A percentile compares a stretch with the other conserved stretches of the same genome.
These are phyloP conservation scores for Oryza brachyantha DNA, from an alignment of 176 grass and related monocot species.

Conservation along the genomic window DNA sequence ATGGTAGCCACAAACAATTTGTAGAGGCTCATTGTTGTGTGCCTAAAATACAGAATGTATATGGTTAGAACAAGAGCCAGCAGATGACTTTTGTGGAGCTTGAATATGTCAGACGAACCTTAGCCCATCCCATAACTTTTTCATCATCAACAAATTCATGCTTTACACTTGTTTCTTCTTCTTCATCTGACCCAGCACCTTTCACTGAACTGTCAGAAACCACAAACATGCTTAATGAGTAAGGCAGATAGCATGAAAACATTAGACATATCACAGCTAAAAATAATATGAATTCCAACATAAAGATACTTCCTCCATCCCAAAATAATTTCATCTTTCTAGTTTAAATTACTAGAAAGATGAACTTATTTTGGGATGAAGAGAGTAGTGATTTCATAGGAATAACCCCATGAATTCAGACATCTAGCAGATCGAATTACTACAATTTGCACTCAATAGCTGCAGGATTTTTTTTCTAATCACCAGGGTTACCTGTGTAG, in stretches of 20 bases:
- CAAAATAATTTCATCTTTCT: too few species aligned
- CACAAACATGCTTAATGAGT: conserved; percentile 24
- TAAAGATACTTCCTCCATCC: too few species aligned
- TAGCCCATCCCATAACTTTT: conserved; percentile 95
- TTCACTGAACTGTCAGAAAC: conserved; percentile 79
- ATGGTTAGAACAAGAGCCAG: conserved; percentile 30
- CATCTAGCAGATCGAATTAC: not conserved
- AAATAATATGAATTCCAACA: conserved; percentile 7
- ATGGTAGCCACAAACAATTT: conserved; percentile 99
- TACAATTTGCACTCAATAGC: conserved; percentile 10
- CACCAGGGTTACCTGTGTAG: conserved; percentile 62
- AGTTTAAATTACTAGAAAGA: too few species aligned
- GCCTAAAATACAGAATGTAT: conserved; percentile 47
- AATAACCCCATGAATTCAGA: not conserved
- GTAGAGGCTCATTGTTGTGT: conserved; percentile 88
- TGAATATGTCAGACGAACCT: conserved; percentile 57
- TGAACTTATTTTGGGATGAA: too few species aligned
- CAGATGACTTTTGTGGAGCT: conserved; percentile 11
- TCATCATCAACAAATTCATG: conserved; percentile 80
- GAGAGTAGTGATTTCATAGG: not conserved
- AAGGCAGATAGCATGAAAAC: conserved; percentile 10
- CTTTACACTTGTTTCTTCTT: conserved; percentile 62
- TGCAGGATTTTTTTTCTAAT: conserved; percentile 22
- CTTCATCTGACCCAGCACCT: conserved; percentile 75
- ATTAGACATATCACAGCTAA: conserved; percentile 19